A percentile compares a stretch with the other conserved stretches of the same genome.
These are phyloP conservation scores for Madurella fahalii DNA, from an alignment of 2,329 filamentous ascomycete species.

Conservation along the genomic window DNA sequence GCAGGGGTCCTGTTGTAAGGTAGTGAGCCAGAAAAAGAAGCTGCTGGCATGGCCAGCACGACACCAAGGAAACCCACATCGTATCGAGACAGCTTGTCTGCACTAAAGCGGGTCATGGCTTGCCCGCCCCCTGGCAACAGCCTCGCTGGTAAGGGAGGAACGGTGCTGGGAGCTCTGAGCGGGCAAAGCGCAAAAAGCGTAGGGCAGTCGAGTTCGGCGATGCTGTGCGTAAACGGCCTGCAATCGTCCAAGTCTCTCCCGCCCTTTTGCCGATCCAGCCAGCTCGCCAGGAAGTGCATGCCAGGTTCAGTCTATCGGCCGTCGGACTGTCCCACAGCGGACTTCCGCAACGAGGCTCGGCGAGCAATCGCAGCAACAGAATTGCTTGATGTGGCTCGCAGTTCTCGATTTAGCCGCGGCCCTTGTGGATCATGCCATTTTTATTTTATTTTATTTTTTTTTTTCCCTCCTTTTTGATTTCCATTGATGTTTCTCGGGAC, in stretches of 20 bases:
- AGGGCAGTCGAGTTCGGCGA: background rate
- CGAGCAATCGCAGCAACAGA: slow-evolving; percentile 22
- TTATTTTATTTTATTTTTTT: background rate
- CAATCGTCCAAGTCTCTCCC: slow-evolving; percentile 11
- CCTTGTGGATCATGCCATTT: slow-evolving; percentile 16
- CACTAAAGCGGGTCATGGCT: background rate
- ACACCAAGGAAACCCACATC: slow-evolving; percentile 1
- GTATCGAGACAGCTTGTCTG: background rate
- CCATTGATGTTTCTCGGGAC: background rate
- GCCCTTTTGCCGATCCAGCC: slow-evolving; percentile 16
- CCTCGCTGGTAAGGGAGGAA: background rate
- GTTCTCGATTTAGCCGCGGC: slow-evolving; percentile 24
- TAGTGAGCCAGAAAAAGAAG: background rate
- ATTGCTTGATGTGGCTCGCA: slow-evolving; percentile 19
- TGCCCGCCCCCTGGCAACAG: background rate
- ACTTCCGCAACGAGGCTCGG: slow-evolving; percentile 22
- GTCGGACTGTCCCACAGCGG: slow-evolving; percentile 22
- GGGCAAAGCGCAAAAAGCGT: background rate
- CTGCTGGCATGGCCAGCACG: background rate
- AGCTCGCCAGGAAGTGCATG: slow-evolving; percentile 5
- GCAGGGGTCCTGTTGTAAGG: slow-evolving; percentile 17
- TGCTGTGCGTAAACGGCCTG: background rate
- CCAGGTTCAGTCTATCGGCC: slow-evolving; percentile 14
- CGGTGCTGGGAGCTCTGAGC: background rate
- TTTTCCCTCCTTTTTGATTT: background rate